A percentile compares a stretch with the other conserved stretches of the same genome.
Evolutionary conservation across 169 alveolate species (phyloP).

Genomic region (Cyclospora cayetanensis): DNA sequence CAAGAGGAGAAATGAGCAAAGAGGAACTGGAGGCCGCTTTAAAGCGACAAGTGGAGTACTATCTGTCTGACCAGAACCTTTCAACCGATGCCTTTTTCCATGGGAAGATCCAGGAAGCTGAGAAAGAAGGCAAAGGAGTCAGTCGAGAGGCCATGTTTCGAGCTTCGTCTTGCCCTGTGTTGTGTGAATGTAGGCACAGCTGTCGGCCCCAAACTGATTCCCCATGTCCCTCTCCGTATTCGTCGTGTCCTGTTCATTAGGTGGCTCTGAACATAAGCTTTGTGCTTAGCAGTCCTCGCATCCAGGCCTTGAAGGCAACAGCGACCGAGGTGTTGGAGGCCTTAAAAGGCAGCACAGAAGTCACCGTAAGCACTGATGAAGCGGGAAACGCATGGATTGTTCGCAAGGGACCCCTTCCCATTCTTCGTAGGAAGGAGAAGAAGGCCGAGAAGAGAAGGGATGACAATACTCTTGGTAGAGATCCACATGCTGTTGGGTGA

Average conservation of each 20-base stretch:
- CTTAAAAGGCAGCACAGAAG: not conserved
- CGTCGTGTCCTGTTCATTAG: not conserved
- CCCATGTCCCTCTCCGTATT: not conserved
- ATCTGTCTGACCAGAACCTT: constrained; percentile 38
- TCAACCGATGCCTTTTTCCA: constrained; percentile 51
- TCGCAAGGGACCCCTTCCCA: constrained; percentile 24
- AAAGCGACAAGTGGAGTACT: constrained; percentile 61
- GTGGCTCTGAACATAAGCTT: constrained; percentile 33
- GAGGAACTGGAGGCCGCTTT: constrained; percentile 28
- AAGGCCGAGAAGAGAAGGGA: not conserved
- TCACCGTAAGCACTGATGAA: not conserved
- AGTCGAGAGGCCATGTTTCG: not conserved
- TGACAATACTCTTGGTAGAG: not conserved
- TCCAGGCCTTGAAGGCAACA: constrained; percentile 1
- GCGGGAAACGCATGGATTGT: not conserved
- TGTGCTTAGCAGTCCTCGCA: constrained; percentile 60
- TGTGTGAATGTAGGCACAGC: not conserved
- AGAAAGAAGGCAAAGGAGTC: constrained; percentile 60
- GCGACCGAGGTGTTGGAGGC: constrained; percentile 27
- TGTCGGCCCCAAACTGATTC: not conserved
- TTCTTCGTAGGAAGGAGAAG: not conserved
- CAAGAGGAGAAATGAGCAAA: constrained; percentile 25
- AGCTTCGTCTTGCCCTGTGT: not conserved
- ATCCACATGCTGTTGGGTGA: constrained; percentile 60
- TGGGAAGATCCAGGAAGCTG: constrained; percentile 61